Base-by-base conservation (phyloP, 2,329 filamentous ascomycete genomes). In the Verticillium nubilum region DNA sequence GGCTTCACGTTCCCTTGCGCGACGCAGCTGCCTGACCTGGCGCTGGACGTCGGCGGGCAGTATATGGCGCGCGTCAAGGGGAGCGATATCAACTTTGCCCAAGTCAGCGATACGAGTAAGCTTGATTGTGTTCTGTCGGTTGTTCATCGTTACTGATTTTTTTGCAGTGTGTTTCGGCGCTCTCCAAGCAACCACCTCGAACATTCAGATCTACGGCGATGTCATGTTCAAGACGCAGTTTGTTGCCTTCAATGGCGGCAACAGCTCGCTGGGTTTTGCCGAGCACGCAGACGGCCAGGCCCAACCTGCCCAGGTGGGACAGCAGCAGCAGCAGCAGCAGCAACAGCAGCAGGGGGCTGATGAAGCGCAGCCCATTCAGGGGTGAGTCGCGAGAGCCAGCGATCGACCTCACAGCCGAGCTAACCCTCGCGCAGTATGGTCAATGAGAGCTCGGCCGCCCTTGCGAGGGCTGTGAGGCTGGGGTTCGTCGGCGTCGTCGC, bases 201-300 rank as follows among this genome's bases (percentile, higher is more conserved):
- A 75, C 28, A 71, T 88, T 37, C 83, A 86, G 72, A 86, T 91
- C 68, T 86, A 82, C 67, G 83, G 84, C 19, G 83, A 86, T 67
- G 80, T 85, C 66, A 80, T 86, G 68, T 85, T 86, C 75, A 85
- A 85, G 74, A 82, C 80, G 31, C 80, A 85, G 67, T 85, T 84
- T 65, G 80, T 85, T 26, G 82, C 76, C 17, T 85, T 85, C 68
- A 80, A 85, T 68, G 78, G 74, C 33, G 82, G 80, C 52, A 83
- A 85, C 72, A 81, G 78, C 68, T 76, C 78, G 3, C 68, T 85
- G 31, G 81, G 80, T 13, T 76, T 85, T 69, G 82, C 81, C 15
- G 60, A 62, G 62, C 62, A 63, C 50, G 23, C 62, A 19, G 52
- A 31, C 52, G 42, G 42, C n/a, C 42, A 50, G 19, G 42, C n/a